Evolutionary conservation across 768 basidiomycete species (phyloP).

Genomic region (Ephemerocybe angulata): DNA sequence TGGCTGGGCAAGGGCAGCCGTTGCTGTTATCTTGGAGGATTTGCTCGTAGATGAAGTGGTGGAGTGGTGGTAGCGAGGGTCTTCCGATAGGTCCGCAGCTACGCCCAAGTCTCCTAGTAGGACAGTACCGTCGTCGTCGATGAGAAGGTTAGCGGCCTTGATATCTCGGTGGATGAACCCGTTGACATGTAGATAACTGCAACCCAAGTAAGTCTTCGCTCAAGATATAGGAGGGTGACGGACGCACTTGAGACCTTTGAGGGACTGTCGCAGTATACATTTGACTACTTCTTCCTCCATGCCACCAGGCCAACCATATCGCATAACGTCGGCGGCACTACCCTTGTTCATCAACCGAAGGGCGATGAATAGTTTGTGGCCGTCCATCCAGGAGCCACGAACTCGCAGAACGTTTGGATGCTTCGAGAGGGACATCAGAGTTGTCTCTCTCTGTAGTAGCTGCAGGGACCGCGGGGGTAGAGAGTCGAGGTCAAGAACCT

Average conservation of each 20-base stretch:
- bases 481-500: constrained; percentile 84
- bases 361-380: constrained; percentile 81
- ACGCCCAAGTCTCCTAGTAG: constrained; percentile 92
- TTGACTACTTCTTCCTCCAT: constrained; percentile 88
- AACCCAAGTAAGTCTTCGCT: background rate
- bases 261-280: constrained; percentile 79
- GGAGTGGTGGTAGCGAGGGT: constrained; percentile 37
- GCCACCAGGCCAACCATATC: constrained; percentile 81
- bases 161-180: constrained; percentile 92
- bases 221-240: background rate
- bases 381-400: constrained; percentile 83
- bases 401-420: constrained; percentile 93
- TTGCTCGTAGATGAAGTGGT: constrained; percentile 23
- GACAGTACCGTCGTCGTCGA: constrained; percentile 88
- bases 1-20: constrained; percentile 27
- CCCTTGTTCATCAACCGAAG: constrained; percentile 88
- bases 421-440: constrained; percentile 88
- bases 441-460: constrained; percentile 79
- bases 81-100: constrained; percentile 77
- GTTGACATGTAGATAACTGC: constrained; percentile 82
- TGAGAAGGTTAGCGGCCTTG: constrained; percentile 90
- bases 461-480: constrained; percentile 68
- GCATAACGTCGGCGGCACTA: constrained; percentile 81
- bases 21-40: constrained; percentile 26
- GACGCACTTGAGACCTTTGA: constrained; percentile 78